Percentiles rank a stretch among this genome's conserved stretches.
Conservation (phyloP, 805 yeast species). For the Ogataea salicorniae region DNA sequence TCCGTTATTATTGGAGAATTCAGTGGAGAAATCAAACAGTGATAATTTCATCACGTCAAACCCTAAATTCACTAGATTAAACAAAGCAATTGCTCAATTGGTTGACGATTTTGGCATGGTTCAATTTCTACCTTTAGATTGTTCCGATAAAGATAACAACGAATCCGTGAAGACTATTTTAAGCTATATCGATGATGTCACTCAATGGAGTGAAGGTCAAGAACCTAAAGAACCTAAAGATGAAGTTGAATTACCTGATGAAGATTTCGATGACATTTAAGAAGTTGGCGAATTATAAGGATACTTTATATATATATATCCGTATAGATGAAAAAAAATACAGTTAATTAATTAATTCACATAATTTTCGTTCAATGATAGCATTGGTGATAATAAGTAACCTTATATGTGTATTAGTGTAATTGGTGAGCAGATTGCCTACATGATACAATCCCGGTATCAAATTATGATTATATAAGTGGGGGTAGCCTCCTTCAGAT, state of each 20-base stretch:
- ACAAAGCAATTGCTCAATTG: conserved; percentile 77
- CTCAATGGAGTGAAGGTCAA: conserved; percentile 96
- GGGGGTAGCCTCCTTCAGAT: too few species aligned
- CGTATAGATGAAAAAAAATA: too few species aligned
- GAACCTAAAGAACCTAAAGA: conserved; percentile 96
- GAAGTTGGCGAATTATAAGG: not conserved
- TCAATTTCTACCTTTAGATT: conserved; percentile 86
- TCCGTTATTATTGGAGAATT: conserved; percentile 62
- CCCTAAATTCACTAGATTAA: conserved; percentile 64
- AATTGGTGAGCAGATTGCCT: too few species aligned
- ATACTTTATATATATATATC: not conserved
- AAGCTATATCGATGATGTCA: conserved; percentile 91
- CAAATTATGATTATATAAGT: too few species aligned
- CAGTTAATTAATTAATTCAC: too few species aligned
- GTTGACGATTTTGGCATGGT: conserved; percentile 99
- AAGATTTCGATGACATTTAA: conserved; percentile 25
- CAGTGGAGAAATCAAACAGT: conserved; percentile 23
- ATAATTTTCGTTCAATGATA: too few species aligned
- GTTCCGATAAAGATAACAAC: conserved; percentile 51
- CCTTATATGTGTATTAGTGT: too few species aligned
- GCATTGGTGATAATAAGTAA: too few species aligned
- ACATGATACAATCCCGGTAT: too few species aligned
- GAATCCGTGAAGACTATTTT: conserved; percentile 76
- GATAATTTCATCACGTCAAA: conserved; percentile 31
- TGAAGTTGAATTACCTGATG: conserved; percentile 59